phyloP scores from a whole-genome alignment of 768 basidiomycete genomes.

The Podaxis sp. region DNA sequence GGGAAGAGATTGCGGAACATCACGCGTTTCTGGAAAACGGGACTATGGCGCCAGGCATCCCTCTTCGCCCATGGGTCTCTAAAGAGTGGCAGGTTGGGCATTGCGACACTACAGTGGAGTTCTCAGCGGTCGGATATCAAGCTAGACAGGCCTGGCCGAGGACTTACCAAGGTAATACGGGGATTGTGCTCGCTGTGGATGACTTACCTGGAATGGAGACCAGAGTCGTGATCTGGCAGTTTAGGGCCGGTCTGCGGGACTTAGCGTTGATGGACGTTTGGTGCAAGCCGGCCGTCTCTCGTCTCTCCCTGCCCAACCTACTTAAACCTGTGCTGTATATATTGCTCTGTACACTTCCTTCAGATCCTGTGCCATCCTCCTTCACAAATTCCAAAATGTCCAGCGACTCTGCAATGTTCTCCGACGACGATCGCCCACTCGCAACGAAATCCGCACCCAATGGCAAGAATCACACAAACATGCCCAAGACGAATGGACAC shows the following conservation, averaged over 20 bases:
- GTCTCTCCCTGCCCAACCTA: constrained; percentile 26
- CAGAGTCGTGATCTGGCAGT: constrained; percentile 33
- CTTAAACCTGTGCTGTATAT: constrained; percentile 20
- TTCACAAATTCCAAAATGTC: constrained; percentile 37
- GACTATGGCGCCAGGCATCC: constrained; percentile 89
- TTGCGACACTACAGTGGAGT: constrained; percentile 28
- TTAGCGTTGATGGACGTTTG: constrained; percentile 36
- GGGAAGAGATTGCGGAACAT: constrained; percentile 94
- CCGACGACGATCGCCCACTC: constrained; percentile 61
- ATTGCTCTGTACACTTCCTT: constrained; percentile 13
- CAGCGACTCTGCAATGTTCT: constrained; percentile 49
- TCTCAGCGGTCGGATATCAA: constrained; percentile 14
- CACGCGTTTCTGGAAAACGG: constrained; percentile 81
- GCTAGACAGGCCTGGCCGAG: constrained; percentile 13
- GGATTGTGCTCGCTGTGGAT: constrained; percentile 7
- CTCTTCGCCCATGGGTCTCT: constrained; percentile 94
- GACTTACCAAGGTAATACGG: constrained; percentile 9
- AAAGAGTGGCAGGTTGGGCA: constrained; percentile 71
- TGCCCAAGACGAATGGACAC: constrained; percentile 41
- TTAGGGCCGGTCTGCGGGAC: constrained; percentile 62
- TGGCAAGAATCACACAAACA: constrained; percentile 25
- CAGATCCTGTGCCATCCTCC: constrained; percentile 24
- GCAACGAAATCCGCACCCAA: constrained; percentile 43
- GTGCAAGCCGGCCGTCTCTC: constrained; percentile 24
- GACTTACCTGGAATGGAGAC: constrained; percentile 13